Base-by-base conservation (phyloP, 2,329 filamentous ascomycete species). In the Rosellinia necatrix region DNA sequence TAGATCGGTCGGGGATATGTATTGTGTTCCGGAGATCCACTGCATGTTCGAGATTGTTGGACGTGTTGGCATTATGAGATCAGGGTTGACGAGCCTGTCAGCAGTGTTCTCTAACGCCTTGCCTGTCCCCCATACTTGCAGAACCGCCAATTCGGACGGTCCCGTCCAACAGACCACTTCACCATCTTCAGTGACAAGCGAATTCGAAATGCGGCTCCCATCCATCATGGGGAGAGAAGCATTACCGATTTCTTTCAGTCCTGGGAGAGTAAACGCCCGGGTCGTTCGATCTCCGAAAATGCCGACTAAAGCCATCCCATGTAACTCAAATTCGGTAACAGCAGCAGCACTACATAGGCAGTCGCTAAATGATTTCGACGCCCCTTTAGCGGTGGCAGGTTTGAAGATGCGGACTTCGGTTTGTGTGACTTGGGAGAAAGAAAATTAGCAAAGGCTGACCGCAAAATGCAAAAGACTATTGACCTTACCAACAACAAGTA, bases 21-120 rank as follows among this genome's bases (percentile, higher is more conserved):
- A 89, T 72, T 97, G 93, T 1, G 93, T 97, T 3, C 94, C 94
- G 0, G 92, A 89, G 49, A 99, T 91, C 94, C 94, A 99, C 74
- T 97, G 92, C 32, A 99, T 75, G 67, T 96, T 96, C 17, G 90
- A 96, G 58, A 99, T 99, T 0, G 92, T 96, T 1, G 94, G 94
- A 2, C 94, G 85, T 10, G 91, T 81, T 2, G 92, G 93, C 19
- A 89, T 81, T 13, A 82, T 70, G 0, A 90, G 82, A 55, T 89
- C 80, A 0, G 90, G 86, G 69, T 97, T 96, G 72, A 90, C 84
- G 3, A 99, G 79, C 6, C 79, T 84, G 69, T 97, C 92, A n/a
- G 84, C 74, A 1, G 77, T 79, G 49, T 81, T 85, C 56, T 81
- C 84, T 59, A 90, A 75, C 24, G 78, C 74, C 58, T 86, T 78